A percentile compares a stretch with the other conserved stretches of the same genome.
Evolutionary conservation across 768 basidiomycete species (phyloP).

Genomic region (Podaxis mareebaensis): DNA sequence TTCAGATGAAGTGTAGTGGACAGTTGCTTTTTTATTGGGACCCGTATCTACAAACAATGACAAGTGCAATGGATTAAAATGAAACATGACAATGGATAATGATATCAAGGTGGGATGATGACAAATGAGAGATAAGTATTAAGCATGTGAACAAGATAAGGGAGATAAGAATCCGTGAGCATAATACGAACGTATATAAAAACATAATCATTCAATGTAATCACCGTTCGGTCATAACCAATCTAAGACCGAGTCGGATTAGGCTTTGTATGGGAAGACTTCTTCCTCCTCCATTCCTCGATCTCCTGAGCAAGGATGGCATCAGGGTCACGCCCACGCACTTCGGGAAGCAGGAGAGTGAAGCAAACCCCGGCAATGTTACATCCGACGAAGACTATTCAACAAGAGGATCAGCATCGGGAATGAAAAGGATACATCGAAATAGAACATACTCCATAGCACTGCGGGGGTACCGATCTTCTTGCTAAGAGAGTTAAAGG

Average conservation of each 20-base stretch:
- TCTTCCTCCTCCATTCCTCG: conserved; percentile 15
- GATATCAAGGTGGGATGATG: too few species aligned
- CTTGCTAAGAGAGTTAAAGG: conserved; percentile 62
- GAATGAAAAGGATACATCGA: neutral
- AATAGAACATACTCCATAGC: conserved; percentile 64
- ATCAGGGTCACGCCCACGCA: conserved; percentile 40
- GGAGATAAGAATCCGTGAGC: too few species aligned
- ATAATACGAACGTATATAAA: neutral
- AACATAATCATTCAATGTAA: neutral
- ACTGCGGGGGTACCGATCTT: conserved; percentile 64
- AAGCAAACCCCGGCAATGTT: conserved; percentile 54
- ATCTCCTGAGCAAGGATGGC: conserved; percentile 36
- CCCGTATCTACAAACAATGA: too few species aligned
- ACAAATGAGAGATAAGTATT: too few species aligned
- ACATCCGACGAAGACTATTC: conserved; percentile 65
- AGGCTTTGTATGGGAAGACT: neutral
- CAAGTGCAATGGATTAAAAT: too few species aligned
- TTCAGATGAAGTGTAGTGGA: too few species aligned
- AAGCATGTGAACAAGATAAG: too few species aligned
- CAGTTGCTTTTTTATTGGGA: too few species aligned
- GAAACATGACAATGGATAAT: too few species aligned
- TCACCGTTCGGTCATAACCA: neutral
- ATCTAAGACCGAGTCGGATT: neutral
- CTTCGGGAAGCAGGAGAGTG: conserved; percentile 40
- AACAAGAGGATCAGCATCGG: neutral